Percentiles rank a stretch among this genome's conserved stretches.
These are phyloP conservation scores for Bolboschoenus planiculmis DNA, from an alignment of 176 grass and related monocot genomes.

Conservation along the genomic window DNA sequence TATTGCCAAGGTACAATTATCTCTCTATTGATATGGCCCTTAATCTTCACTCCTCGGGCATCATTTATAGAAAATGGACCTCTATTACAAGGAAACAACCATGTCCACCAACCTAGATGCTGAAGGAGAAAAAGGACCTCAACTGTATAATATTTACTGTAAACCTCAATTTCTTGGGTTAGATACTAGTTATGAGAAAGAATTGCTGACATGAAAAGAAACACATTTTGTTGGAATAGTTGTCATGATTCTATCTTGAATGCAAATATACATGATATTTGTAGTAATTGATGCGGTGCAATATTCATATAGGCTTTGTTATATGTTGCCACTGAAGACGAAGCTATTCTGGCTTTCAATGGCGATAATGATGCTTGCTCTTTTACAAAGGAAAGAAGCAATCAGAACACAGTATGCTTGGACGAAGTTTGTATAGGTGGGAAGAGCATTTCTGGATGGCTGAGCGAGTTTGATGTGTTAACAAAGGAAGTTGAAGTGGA, in stretches of 20 bases:
- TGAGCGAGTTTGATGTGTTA: constrained; percentile 42
- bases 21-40: background rate
- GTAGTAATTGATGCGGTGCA: background rate
- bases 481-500: constrained; percentile 39
- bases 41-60: background rate
- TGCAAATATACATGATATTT: background rate
- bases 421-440: constrained; percentile 34
- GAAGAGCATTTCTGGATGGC: constrained; percentile 35
- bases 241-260: background rate
- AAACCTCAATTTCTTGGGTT: background rate
- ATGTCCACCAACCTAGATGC: background rate
- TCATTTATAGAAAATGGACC: background rate
- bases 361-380: constrained; percentile 29
- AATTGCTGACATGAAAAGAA: background rate
- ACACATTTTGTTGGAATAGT: background rate
- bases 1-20: constrained; percentile 30
- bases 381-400: constrained; percentile 33
- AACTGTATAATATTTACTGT: background rate
- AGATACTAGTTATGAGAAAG: background rate
- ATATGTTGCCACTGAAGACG: constrained; percentile 34
- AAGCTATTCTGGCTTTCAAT: constrained; percentile 32
- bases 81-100: background rate
- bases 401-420: constrained; percentile 17
- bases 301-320: constrained; percentile 34
- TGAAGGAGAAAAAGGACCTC: background rate